phyloP scores from a whole-genome alignment of 257 asterid genomes.

The Dorcoceras hygrometricum region DNA sequence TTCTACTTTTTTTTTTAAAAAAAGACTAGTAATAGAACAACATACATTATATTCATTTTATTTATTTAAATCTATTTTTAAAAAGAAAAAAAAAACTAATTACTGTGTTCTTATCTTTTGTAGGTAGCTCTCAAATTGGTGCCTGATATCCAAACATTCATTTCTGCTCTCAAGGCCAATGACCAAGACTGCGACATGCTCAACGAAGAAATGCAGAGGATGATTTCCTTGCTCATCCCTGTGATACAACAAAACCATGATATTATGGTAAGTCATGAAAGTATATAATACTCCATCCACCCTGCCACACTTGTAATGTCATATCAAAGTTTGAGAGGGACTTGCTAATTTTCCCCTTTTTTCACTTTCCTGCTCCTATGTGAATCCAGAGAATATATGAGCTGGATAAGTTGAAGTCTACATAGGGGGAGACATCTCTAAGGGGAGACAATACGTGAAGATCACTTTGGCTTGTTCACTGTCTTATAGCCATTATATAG shows the following conservation, averaged over 20 bases:
- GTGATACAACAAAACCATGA: conserved; percentile 47
- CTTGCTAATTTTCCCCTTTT: neutral
- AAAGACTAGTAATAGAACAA: neutral
- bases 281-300: too few species aligned
- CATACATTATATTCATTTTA: neutral
- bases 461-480: conserved; percentile 22
- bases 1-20: too few species aligned
- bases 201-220: conserved; percentile 45
- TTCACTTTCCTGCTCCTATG: neutral
- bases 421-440: conserved; percentile 34
- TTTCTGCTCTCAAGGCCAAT: conserved; percentile 51
- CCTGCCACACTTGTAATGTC: too few species aligned
- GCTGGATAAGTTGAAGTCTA: conserved; percentile 61
- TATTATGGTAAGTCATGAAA: conserved; percentile 54
- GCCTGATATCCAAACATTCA: conserved; percentile 52
- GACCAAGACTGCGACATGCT: conserved; percentile 44
- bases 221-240: conserved; percentile 53
- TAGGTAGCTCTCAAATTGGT: conserved; percentile 78
- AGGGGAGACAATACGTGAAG: neutral
- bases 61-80: neutral
- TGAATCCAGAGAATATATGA: conserved; percentile 52
- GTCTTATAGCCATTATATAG: neutral
- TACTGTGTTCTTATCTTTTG: neutral
- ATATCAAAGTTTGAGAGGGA: too few species aligned
- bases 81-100: too few species aligned